A percentile compares a stretch with the other conserved stretches of the same genome.
These are phyloP conservation scores for Calocybe cyanea DNA, from an alignment of 768 basidiomycete genomes.

Conservation along the genomic window DNA sequence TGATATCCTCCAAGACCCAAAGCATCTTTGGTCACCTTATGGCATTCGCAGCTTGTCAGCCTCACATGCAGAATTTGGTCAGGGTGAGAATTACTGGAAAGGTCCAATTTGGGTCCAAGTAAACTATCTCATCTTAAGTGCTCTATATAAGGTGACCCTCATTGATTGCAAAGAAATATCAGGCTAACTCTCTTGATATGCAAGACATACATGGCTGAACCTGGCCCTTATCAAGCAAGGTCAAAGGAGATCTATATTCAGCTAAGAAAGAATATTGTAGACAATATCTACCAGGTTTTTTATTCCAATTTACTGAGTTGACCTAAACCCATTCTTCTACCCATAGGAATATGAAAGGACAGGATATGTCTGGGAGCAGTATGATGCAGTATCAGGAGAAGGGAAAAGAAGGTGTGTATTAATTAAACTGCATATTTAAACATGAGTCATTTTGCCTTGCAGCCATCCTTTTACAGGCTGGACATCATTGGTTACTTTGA, in stretches of 20 bases:
- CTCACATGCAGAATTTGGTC: slow-evolving; percentile 86
- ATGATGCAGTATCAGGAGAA: slow-evolving; percentile 79
- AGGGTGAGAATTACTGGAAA: slow-evolving; percentile 96
- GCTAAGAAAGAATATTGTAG: slow-evolving; percentile 76
- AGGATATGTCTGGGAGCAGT: slow-evolving; percentile 98
- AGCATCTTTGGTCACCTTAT: slow-evolving; percentile 88
- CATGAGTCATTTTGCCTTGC: slow-evolving; percentile 7
- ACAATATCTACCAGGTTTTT: slow-evolving; percentile 67
- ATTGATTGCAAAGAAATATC: neutral
- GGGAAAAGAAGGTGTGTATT: slow-evolving; percentile 72
- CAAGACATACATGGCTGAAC: slow-evolving; percentile 71
- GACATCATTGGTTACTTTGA: slow-evolving; percentile 86
- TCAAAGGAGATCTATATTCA: slow-evolving; percentile 79
- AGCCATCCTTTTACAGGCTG: slow-evolving; percentile 98
- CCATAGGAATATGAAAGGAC: slow-evolving; percentile 85
- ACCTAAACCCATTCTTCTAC: neutral
- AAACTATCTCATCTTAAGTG: slow-evolving; percentile 86
- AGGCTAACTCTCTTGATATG: neutral
- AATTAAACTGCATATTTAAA: neutral
- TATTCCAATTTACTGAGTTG: neutral
- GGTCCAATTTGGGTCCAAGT: slow-evolving; percentile 97
- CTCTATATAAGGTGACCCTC: slow-evolving; percentile 65
- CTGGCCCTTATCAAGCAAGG: slow-evolving; percentile 76
- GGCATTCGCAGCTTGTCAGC: slow-evolving; percentile 86
- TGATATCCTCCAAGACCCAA: slow-evolving; percentile 73